Evolutionary conservation across 169 alveolate species (phyloP).

Genomic region (Plasmodium billcollinsi): DNA sequence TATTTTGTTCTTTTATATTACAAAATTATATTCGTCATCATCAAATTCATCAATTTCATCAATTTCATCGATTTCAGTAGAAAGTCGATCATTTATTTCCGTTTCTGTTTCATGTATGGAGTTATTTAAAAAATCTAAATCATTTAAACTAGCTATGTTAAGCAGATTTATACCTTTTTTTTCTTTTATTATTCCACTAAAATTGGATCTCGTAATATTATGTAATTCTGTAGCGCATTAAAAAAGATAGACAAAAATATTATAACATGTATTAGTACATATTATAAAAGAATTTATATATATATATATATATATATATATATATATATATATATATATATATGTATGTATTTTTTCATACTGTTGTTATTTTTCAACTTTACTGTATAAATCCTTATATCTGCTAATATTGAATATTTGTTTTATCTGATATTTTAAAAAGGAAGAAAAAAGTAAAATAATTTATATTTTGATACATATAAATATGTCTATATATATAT

Average conservation of each 20-base stretch:
- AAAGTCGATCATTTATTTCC: slow-evolving; percentile 23
- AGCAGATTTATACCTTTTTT: slow-evolving; percentile 26
- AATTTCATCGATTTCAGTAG: slow-evolving; percentile 39
- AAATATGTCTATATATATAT: slow-evolving; percentile 1
- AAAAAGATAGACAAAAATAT: neutral
- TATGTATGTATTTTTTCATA: neutral
- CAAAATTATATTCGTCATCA: slow-evolving; percentile 68
- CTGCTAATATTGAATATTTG: slow-evolving; percentile 16
- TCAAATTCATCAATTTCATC: slow-evolving; percentile 51
- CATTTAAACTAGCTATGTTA: slow-evolving; percentile 20
- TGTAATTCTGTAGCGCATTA: slow-evolving; percentile 18
- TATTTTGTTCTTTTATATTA: slow-evolving; percentile 21
- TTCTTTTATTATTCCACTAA: slow-evolving; percentile 32
- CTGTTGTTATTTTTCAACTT: neutral
- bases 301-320: neutral
- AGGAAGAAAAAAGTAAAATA: neutral
- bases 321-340: neutral
- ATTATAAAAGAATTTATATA: neutral
- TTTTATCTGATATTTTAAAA: slow-evolving; percentile 26
- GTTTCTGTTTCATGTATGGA: slow-evolving; percentile 48
- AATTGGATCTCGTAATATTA: slow-evolving; percentile 16
- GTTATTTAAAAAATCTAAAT: slow-evolving; percentile 19
- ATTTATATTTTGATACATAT: neutral
- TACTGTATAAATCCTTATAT: slow-evolving; percentile 43
- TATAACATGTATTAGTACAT: neutral